Conservation (phyloP, 1,284 basidiomycete species). For the Cystobasidium sp. region DNA sequence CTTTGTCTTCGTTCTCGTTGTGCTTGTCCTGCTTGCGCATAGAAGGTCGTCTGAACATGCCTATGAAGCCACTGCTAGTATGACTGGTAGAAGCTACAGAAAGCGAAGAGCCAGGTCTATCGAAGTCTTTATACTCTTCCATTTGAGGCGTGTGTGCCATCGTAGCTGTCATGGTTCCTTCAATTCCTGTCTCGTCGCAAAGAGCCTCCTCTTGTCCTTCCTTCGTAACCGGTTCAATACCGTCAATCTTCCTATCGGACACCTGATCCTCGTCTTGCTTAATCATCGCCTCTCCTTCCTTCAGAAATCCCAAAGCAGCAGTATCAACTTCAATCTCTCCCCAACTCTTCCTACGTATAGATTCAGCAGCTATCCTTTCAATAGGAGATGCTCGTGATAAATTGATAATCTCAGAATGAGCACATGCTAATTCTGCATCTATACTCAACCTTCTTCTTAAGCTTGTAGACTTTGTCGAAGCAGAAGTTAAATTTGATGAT, state of each 20-base stretch:
- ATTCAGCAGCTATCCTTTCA: neutral
- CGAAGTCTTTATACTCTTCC: neutral
- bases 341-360: neutral
- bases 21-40: neutral
- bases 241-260: no score
- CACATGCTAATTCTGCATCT: conserved; percentile 1
- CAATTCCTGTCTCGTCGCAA: no score
- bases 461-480: neutral
- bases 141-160: no score
- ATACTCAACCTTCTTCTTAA: conserved; percentile 2
- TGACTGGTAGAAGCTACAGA: neutral
- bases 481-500: no score
- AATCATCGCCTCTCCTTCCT: neutral
- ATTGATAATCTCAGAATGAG: conserved; percentile 2
- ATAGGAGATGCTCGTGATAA: neutral
- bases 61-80: neutral
- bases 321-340: neutral
- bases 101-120: neutral
- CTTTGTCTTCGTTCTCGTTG: neutral
- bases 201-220: no score
- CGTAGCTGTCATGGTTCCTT: no score
- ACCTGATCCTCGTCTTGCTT: no score
- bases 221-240: no score
- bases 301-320: neutral
- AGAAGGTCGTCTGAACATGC: neutral